Percentiles rank a stretch among this genome's conserved stretches.
Conservation (phyloP, 164 flowering plant genomes). For the Paratinospora sagittata region DNA sequence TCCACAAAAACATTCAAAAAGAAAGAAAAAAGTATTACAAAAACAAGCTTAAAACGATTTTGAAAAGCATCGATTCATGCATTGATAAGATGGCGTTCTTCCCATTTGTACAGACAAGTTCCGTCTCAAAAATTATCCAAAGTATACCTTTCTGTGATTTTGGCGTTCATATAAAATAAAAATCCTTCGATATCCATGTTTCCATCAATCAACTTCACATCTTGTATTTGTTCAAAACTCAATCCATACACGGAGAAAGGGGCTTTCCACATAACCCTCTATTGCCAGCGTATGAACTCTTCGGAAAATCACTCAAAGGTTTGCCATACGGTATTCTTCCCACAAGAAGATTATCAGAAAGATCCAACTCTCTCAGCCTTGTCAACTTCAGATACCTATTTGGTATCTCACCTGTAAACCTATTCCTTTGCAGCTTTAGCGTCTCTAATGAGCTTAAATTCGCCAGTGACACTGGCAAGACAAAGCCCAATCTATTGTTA, state of each 20-base stretch:
- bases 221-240: no score
- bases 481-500: conserved; percentile 34
- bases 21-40: no score
- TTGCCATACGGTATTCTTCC: conserved; percentile 56
- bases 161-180: no score
- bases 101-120: no score
- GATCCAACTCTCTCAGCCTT: conserved; percentile 41
- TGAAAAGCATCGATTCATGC: no score
- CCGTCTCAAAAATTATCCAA: no score
- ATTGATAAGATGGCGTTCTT: no score
- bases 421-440: conserved; percentile 50
- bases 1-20: no score
- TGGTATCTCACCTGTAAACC: conserved; percentile 52
- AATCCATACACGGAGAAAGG: conserved; percentile 35
- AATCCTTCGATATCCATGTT: no score
- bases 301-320: conserved; percentile 45
- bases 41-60: no score
- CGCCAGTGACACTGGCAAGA: conserved; percentile 39
- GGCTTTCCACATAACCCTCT: conserved; percentile 57
- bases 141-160: no score
- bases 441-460: conserved; percentile 33
- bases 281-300: conserved; percentile 45
- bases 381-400: conserved; percentile 37
- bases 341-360: conserved; percentile 49
- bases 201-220: no score